phyloP scores from a whole-genome alignment of 2,329 filamentous ascomycete species.

The Verticillium albo-atrum region DNA sequence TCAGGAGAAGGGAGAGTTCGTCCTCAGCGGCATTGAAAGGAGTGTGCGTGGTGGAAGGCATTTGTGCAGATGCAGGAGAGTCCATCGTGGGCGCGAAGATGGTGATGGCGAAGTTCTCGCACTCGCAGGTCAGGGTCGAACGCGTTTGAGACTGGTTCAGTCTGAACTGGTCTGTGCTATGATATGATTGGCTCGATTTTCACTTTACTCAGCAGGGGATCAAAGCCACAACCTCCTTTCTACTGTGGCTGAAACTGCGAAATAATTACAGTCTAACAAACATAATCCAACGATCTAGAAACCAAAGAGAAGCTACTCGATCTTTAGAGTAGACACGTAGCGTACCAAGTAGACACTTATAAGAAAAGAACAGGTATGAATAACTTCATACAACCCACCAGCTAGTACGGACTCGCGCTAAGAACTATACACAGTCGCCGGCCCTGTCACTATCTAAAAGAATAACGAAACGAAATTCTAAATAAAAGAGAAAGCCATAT shows the following conservation, averaged over 20 bases:
- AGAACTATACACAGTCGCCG: no score
- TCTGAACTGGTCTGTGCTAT: not conserved
- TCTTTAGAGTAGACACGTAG: no score
- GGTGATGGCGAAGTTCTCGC: not conserved
- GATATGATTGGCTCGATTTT: not conserved
- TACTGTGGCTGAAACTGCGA: not conserved
- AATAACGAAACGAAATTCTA: no score
- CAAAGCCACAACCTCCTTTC: not conserved
- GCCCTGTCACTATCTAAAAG: no score
- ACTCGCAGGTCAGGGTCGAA: not conserved
- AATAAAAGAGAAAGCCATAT: no score
- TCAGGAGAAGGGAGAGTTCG: not conserved
- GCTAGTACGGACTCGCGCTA: no score
- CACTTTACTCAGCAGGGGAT: not conserved
- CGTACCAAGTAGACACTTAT: no score
- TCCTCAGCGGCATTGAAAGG: not conserved
- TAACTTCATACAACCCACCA: no score
- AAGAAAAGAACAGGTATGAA: no score
- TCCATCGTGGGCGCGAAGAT: not conserved
- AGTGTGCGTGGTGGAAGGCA: not conserved
- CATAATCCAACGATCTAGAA: no score
- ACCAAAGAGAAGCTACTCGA: no score
- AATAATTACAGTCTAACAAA: not conserved
- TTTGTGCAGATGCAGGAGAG: not conserved
- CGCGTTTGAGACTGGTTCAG: not conserved